phyloP scores from a whole-genome alignment of 805 yeast genomes.

The Saccharomycopsis malanga region DNA sequence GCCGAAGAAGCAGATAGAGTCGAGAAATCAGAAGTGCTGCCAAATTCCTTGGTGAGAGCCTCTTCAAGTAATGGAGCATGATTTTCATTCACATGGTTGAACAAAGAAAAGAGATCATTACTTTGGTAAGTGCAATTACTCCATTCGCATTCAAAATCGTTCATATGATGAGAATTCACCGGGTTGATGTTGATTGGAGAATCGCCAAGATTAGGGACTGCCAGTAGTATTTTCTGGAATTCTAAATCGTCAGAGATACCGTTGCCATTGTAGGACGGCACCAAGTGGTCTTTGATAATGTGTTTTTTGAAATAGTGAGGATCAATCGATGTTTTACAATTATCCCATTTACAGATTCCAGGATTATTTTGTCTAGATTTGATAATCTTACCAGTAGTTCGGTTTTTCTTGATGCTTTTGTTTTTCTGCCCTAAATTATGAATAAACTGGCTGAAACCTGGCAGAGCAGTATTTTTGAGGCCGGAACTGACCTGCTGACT shows the following conservation, averaged over 20 bases:
- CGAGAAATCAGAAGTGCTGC: not conserved
- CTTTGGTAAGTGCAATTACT: conserved; percentile 56
- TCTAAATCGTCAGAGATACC: not conserved
- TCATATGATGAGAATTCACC: not conserved
- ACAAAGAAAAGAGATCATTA: conserved; percentile 43
- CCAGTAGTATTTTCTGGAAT: not conserved
- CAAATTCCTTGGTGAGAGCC: not conserved
- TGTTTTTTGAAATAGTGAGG: conserved; percentile 43
- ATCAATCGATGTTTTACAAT: conserved; percentile 42
- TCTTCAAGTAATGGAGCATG: conserved; percentile 26
- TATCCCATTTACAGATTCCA: conserved; percentile 57
- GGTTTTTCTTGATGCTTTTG: not conserved
- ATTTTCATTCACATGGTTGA: conserved; percentile 49
- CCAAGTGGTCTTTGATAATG: conserved; percentile 42
- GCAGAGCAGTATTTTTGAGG: not conserved
- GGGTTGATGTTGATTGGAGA: too few species aligned
- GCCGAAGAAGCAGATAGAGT: not conserved
- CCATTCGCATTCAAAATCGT: conserved; percentile 60
- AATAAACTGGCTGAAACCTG: not conserved
- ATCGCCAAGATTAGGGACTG: not conserved
- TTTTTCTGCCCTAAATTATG: not conserved
- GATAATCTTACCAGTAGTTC: not conserved
- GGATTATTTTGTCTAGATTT: not conserved
- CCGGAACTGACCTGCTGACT: not conserved
- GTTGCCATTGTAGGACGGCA: conserved; percentile 24